Evolutionary conservation across 73 alveolate species (phyloP).

Genomic region (Uronychia setigera): DNA sequence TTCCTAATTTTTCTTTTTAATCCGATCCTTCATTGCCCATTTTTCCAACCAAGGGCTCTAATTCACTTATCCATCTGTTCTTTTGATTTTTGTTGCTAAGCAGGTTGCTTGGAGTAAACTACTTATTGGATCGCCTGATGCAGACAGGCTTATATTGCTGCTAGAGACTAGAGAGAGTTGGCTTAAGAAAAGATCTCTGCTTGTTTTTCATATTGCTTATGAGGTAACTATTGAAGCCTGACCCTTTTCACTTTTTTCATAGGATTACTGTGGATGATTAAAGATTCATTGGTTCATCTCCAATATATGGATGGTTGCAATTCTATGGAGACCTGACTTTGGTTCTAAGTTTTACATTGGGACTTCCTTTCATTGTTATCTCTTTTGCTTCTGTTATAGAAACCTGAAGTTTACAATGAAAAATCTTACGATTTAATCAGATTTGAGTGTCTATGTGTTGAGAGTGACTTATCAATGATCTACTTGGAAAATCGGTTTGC

Average conservation of each 20-base stretch:
- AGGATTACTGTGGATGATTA: neutral
- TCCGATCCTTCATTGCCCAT: too few species aligned
- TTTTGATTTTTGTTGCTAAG: too few species aligned
- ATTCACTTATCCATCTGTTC: too few species aligned
- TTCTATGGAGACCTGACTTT: too few species aligned
- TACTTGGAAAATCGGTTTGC: neutral
- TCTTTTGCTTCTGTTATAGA: neutral
- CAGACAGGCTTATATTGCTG: neutral
- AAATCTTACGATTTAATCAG: neutral
- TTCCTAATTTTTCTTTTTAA: too few species aligned
- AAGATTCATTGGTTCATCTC: too few species aligned
- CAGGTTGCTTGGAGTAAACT: too few species aligned
- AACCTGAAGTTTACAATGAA: neutral
- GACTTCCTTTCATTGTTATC: neutral
- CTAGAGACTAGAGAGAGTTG: neutral
- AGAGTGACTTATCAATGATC: neutral
- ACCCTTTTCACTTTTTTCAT: neutral
- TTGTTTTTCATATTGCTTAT: neutral
- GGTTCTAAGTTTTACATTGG: neutral
- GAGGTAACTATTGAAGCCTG: neutral
- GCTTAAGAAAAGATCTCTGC: neutral
- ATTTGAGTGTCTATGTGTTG: neutral
- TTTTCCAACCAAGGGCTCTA: too few species aligned
- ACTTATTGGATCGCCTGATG: too few species aligned
- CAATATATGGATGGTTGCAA: too few species aligned